These are phyloP conservation scores for Plectosphaerella cucumerina DNA, from an alignment of 2,329 filamentous ascomycete genomes.

Conservation along the genomic window DNA sequence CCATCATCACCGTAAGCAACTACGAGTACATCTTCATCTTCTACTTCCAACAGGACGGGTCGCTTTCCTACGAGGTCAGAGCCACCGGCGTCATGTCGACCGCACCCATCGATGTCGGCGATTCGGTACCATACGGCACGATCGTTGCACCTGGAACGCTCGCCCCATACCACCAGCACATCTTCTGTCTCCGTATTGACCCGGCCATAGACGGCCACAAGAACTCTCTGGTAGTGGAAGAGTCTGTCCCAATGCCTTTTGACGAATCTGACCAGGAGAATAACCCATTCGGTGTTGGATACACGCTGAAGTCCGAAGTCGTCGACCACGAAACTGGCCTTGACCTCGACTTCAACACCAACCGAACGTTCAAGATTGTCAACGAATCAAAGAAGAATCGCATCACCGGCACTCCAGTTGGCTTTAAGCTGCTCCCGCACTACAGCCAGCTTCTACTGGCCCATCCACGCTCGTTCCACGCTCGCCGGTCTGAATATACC, in stretches of 20 bases:
- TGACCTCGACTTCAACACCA: conserved; percentile 44
- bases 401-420: conserved; percentile 37
- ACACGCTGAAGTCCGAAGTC: conserved; percentile 34
- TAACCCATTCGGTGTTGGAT: conserved; percentile 51
- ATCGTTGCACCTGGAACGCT: conserved; percentile 60
- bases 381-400: conserved; percentile 38
- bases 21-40: conserved; percentile 53
- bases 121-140: conserved; percentile 52
- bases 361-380: conserved; percentile 43
- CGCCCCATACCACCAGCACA: conserved; percentile 65
- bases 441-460: conserved; percentile 43
- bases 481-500: conserved; percentile 36
- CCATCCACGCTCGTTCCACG: conserved; percentile 32
- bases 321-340: conserved; percentile 40
- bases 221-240: conserved; percentile 45
- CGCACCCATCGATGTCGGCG: conserved; percentile 47
- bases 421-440: conserved; percentile 39
- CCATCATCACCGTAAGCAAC: conserved; percentile 62
- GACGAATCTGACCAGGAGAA: conserved; percentile 5
- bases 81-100: conserved; percentile 40
- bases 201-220: conserved; percentile 55
- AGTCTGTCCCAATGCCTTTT: conserved; percentile 37
- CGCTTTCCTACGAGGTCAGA: conserved; percentile 27
- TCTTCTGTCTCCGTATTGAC: conserved; percentile 64
- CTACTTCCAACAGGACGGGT: conserved; percentile 49